A percentile compares a stretch with the other conserved stretches of the same genome.
Evolutionary conservation across 345 rosid genomes (phyloP).

Genomic region (Hypericum perforatum): DNA sequence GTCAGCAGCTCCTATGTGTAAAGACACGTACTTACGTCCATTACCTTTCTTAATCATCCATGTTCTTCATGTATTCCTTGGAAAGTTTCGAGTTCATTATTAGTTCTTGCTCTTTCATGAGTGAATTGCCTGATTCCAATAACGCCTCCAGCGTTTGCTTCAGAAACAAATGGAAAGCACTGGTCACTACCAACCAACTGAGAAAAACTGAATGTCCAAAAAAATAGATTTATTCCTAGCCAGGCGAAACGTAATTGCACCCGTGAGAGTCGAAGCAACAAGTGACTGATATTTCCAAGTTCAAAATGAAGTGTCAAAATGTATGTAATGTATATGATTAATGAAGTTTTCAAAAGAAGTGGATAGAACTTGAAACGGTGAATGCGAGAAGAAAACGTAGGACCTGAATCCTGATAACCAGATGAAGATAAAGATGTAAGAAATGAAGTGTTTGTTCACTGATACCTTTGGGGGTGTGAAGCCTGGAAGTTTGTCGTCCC

Average conservation of each 20-base stretch:
- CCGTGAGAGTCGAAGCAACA: too few relatives aligned
- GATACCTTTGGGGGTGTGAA: conserved; percentile 74
- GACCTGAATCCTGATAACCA: not conserved
- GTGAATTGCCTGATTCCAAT: conserved; percentile 82
- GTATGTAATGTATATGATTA: too few relatives aligned
- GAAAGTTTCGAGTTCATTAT: conserved; percentile 72
- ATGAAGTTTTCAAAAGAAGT: too few relatives aligned
- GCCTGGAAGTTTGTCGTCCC: conserved; percentile 39
- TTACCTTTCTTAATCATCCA: conserved; percentile 33
- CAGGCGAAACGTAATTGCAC: too few relatives aligned
- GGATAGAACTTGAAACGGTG: too few relatives aligned
- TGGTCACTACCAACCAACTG: not conserved
- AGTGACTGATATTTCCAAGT: too few relatives aligned
- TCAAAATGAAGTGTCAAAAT: too few relatives aligned
- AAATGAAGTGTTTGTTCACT: not conserved
- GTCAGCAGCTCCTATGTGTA: too few relatives aligned
- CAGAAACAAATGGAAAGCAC: conserved; percentile 7
- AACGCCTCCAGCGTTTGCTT: conserved; percentile 95
- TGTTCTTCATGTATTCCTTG: conserved; percentile 86
- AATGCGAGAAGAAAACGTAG: not conserved
- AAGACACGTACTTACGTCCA: not conserved
- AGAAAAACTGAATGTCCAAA: too few relatives aligned
- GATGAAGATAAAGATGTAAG: conserved; percentile 8
- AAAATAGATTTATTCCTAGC: not conserved
- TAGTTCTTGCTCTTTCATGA: conserved; percentile 62